Evolutionary conservation across 1,139 yeast genomes (phyloP), one percentile per base, ranked within the genome.

Genomic region (Saccharomycopsis hybrid): DNA sequence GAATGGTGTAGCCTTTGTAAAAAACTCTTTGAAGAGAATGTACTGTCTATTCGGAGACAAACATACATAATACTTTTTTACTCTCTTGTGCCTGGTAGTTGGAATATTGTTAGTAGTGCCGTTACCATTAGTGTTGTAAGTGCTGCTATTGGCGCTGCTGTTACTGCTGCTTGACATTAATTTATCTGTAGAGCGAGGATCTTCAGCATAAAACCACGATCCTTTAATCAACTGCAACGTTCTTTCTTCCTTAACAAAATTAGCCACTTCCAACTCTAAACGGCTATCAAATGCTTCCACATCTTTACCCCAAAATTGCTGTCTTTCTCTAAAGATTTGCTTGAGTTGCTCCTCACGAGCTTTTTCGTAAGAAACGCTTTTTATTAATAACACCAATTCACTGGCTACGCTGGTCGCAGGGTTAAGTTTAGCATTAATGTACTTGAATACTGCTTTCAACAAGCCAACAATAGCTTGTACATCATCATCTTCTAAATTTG

Each of bases 231-330:
- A 66, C 59, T 82, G 82, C 50, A 84, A 68, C 43, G 84, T 79
- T 57, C 95, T 72, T 65, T 86, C 95, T 61, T 85, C 92, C 54
- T 78, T 74, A n/a, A 87, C 90, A 62, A 85, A 85, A 48, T 82
- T 85, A 56, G 74, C 69, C 0, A 85, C 87, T 61, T 87, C 92
- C 18, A 67, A 66, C 3, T 74, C 65, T 54, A 85, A 69, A 46
- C 73, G 67, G 11, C 66, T 66, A 60, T 79, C 76, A 59, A 87
- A 82, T 38, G 69, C 61, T 51, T 74, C 80, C 28, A 51, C 45
- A 27, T 49, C 52, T 5, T 41, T 37, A 5, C 52, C 54, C 47
- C 50, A 51, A n/a, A 13, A 37, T 11, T 18, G 18, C 33, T 51
- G 49, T 9, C 54, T 18, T 18, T 29, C 33, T n/a, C 37, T 28